Conservation (phyloP, 441 rosid genomes). For the Arabidopsis hybrid region DNA sequence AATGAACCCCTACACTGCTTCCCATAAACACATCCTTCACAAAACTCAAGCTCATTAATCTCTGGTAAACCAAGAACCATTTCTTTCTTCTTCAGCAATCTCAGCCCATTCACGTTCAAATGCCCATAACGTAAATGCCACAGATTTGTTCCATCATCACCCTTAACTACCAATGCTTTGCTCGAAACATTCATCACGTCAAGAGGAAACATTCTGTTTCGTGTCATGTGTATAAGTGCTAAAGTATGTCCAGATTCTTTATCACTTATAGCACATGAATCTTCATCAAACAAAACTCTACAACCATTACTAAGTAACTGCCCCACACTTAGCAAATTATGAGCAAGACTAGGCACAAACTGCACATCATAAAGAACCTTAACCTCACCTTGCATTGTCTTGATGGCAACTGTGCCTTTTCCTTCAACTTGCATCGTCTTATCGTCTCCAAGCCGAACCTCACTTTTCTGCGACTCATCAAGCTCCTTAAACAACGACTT, state of each 20-base stretch:
- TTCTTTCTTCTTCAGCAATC: neutral
- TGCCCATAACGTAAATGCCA: neutral
- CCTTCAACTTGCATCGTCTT: neutral
- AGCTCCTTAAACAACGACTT: neutral
- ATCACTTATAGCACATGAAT: neutral
- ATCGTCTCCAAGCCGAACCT: neutral
- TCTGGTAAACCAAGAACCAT: neutral
- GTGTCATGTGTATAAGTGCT: neutral
- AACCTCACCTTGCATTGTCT: neutral
- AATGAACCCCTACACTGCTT: neutral
- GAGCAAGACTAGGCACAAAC: slow-evolving; percentile 4
- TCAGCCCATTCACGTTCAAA: neutral
- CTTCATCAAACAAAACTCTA: slow-evolving; percentile 1
- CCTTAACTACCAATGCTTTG: neutral
- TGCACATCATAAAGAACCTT: slow-evolving; percentile 5
- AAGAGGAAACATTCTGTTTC: slow-evolving; percentile 6
- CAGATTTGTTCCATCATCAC: neutral
- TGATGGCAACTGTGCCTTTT: neutral
- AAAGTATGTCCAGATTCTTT: neutral
- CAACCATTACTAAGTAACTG: neutral
- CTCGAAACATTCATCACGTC: neutral
- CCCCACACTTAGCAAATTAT: slow-evolving; percentile 7
- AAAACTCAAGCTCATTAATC: neutral
- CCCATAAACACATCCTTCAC: neutral
- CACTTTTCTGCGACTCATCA: slow-evolving; percentile 1